Conservation (phyloP, 441 rosid genomes). For the Euphorbia corollata region DNA sequence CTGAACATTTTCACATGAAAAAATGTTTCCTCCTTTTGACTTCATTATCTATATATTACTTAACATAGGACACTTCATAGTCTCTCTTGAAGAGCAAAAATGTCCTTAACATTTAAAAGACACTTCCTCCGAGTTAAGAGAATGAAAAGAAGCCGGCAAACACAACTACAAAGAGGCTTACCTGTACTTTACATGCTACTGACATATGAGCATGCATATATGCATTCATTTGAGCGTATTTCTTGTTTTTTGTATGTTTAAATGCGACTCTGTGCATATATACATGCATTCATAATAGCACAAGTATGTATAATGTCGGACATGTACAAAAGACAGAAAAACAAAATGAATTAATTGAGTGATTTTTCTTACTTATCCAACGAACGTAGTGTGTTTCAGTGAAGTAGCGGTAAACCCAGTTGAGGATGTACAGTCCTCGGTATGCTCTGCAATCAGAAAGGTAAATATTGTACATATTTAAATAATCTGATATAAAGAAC, state of each 20-base stretch:
- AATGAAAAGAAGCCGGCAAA: background rate
- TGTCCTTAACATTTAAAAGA: background rate
- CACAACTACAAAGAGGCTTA: background rate
- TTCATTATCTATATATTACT: background rate
- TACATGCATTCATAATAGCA: background rate
- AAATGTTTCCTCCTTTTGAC: background rate
- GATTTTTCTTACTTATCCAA: slow-evolving; percentile 62
- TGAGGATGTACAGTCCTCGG: slow-evolving; percentile 77
- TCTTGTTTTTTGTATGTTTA: background rate
- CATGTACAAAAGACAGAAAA: background rate
- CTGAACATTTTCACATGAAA: background rate
- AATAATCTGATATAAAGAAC: background rate
- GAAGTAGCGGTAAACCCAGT: slow-evolving; percentile 88
- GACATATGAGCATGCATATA: background rate
- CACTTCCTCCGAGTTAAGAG: background rate
- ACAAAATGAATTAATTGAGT: background rate
- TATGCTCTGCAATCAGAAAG: slow-evolving; percentile 59
- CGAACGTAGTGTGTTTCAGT: slow-evolving; percentile 62
- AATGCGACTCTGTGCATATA: background rate
- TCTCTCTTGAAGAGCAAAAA: background rate
- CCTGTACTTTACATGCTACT: background rate
- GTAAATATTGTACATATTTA: background rate
- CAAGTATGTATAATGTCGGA: background rate
- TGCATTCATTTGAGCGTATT: background rate
- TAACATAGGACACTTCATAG: background rate